phyloP scores from a whole-genome alignment of 2,329 filamentous ascomycete species.

The Exophiala bonariae region DNA sequence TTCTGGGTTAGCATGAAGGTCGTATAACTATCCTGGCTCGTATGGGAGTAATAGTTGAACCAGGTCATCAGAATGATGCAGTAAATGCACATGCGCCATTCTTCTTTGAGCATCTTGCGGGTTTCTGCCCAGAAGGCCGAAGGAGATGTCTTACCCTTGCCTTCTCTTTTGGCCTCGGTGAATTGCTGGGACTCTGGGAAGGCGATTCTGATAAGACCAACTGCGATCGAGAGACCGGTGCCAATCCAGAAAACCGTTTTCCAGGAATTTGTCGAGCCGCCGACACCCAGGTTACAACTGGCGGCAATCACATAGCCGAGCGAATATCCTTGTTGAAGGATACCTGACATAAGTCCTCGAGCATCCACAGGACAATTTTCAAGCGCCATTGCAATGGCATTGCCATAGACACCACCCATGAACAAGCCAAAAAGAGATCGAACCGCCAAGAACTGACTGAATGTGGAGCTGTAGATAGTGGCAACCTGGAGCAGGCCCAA shows the following conservation, averaged over 20 bases:
- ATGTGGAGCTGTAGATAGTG: slow-evolving; percentile 74
- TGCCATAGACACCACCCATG: slow-evolving; percentile 80
- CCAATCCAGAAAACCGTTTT: slow-evolving; percentile 76
- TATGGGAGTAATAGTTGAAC: slow-evolving; percentile 74
- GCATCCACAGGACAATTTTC: slow-evolving; percentile 71
- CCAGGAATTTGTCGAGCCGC: slow-evolving; percentile 57
- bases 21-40: slow-evolving; percentile 77
- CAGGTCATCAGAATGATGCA: slow-evolving; percentile 77
- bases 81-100: slow-evolving; percentile 78
- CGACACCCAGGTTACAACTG: slow-evolving; percentile 72
- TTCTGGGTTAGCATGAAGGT: slow-evolving; percentile 77
- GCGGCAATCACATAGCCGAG: slow-evolving; percentile 79
- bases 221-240: slow-evolving; percentile 44
- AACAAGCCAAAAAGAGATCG: slow-evolving; percentile 73
- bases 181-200: slow-evolving; percentile 79
- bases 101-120: slow-evolving; percentile 64
- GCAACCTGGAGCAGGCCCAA: slow-evolving; percentile 71
- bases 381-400: slow-evolving; percentile 74
- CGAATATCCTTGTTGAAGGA: slow-evolving; percentile 79
- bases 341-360: slow-evolving; percentile 77
- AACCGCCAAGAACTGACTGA: slow-evolving; percentile 72
- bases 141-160: slow-evolving; percentile 37
- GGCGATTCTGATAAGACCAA: slow-evolving; percentile 66
- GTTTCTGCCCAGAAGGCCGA: slow-evolving; percentile 68
- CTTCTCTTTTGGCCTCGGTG: slow-evolving; percentile 62